These are phyloP conservation scores for Spinacia oleracea DNA, from an alignment of 179 eudicot species.

Conservation along the genomic window DNA sequence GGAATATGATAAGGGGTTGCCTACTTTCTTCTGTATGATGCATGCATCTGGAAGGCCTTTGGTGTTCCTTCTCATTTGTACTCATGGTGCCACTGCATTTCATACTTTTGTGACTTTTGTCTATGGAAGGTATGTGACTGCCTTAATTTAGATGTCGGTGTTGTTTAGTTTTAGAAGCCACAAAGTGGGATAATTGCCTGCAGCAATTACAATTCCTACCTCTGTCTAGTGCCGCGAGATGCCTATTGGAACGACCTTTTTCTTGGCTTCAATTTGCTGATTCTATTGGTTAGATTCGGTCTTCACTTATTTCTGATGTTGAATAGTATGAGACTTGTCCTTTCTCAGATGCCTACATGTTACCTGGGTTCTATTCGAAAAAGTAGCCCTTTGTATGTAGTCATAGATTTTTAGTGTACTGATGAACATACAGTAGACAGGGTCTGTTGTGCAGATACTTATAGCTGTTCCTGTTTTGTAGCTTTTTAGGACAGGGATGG, in stretches of 20 bases:
- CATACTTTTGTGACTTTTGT: neutral
- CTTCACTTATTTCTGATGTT: neutral
- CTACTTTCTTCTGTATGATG: no score
- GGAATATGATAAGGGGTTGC: neutral
- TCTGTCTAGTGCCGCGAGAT: neutral
- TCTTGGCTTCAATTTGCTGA: neutral
- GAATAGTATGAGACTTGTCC: neutral
- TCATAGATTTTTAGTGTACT: neutral
- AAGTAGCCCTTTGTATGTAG: no score
- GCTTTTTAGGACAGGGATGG: neutral
- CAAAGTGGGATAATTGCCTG: neutral
- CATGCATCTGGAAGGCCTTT: neutral
- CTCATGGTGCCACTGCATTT: neutral
- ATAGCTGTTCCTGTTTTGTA: neutral
- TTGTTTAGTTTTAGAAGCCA: neutral
- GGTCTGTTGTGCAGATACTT: constrained; percentile 3
- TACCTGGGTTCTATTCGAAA: neutral
- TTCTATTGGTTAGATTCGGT: neutral
- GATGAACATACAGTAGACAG: neutral
- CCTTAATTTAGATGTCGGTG: neutral
- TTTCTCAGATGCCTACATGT: neutral
- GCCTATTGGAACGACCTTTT: neutral
- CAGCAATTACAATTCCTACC: neutral
- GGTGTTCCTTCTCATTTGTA: neutral
- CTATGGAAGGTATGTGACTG: neutral